Evolutionary conservation across 257 asterid species (phyloP), one percentile per base, ranked within the genome.

Genomic region (Solanum ossicruentum): DNA sequence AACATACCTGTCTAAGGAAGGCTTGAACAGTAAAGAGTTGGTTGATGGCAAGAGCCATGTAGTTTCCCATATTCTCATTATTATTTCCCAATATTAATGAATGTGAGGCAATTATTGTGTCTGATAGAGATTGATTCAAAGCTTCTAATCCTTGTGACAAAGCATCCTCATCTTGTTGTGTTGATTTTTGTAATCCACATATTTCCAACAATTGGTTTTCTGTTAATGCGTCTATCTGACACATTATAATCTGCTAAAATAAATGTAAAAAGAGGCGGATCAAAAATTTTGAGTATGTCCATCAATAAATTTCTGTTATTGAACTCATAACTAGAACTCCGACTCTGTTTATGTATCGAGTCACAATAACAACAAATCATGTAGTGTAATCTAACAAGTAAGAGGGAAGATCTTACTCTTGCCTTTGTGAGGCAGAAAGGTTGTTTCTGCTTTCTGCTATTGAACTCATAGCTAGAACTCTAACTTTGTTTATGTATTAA

Each of bases 11-110:
- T 86, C 94, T 71, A 52, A 94, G 91, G 80, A 93, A 94, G 5
- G 93, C 96, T 88, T 96, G 95, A 32, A 95, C 91, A n/a, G 95
- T 91, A 32, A 95, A 86, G 87, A 96, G 97, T 63, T 94, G 92
- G 97, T 84, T 91, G 78, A 95, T 88, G 89, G 99, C 99, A 6
- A 90, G 26, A 41, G 95, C 93, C 98, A 92, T 93, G 92, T 91
- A 93, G 12, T 88, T 87, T 75, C 88, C 91, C 94, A 93, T 91
- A 80, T 92, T 91, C 0, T 69, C 51, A 69, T 69, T 69, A 15
- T 28, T 32, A 70, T 70, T 70, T 39, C 54, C 79, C 79, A 70
- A 17, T 36, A 41, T 5, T 16, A 70, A 70, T 70, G 96, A 92
- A 85, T 95, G 98, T 0, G 98, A 89, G 10, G 93, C 86, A 26